Percentiles rank a stretch among this genome's conserved stretches.
Conservation (phyloP, 139 green algal genomes). For the Diplosphaera chodatii region DNA sequence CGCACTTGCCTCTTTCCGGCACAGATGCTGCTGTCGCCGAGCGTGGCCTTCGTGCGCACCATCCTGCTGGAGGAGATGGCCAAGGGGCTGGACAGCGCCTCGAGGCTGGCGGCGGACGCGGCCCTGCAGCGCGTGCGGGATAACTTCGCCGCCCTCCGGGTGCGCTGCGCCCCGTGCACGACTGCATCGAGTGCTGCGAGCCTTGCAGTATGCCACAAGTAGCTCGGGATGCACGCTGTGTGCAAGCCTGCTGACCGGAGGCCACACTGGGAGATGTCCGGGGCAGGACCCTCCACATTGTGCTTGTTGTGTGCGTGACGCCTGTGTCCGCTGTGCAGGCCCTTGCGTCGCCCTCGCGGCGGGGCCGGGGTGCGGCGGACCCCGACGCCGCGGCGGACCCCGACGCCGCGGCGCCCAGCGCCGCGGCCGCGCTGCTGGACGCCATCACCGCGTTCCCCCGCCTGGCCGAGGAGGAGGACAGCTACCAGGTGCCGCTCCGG, state of each 20-base stretch:
- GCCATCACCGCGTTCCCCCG: constrained; percentile 24
- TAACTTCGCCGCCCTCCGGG: too few relatives aligned
- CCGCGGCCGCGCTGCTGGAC: constrained; percentile 16
- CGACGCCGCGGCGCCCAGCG: neutral
- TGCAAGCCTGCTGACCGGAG: too few relatives aligned
- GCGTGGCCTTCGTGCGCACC: constrained; percentile 64
- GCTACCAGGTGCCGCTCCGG: constrained; percentile 5
- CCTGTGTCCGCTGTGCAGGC: neutral
- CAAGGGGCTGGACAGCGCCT: constrained; percentile 72
- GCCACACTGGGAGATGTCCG: too few relatives aligned
- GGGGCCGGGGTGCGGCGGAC: too few relatives aligned
- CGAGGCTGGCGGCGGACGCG: constrained; percentile 49
- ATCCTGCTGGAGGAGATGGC: constrained; percentile 81
- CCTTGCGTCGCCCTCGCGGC: neutral
- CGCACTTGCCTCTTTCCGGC: neutral
- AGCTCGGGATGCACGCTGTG: too few relatives aligned
- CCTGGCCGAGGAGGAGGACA: constrained; percentile 25
- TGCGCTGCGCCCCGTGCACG: too few relatives aligned
- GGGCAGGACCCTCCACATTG: too few relatives aligned
- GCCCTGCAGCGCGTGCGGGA: constrained; percentile 19
- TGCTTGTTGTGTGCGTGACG: too few relatives aligned
- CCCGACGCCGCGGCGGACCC: too few relatives aligned
- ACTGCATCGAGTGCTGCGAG: too few relatives aligned
- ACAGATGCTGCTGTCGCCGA: constrained; percentile 61
- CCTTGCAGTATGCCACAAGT: too few relatives aligned